Percentiles rank a stretch among this genome's conserved stretches.
Conservation (phyloP, 768 basidiomycete genomes). For the Saitozyma podzolica region DNA sequence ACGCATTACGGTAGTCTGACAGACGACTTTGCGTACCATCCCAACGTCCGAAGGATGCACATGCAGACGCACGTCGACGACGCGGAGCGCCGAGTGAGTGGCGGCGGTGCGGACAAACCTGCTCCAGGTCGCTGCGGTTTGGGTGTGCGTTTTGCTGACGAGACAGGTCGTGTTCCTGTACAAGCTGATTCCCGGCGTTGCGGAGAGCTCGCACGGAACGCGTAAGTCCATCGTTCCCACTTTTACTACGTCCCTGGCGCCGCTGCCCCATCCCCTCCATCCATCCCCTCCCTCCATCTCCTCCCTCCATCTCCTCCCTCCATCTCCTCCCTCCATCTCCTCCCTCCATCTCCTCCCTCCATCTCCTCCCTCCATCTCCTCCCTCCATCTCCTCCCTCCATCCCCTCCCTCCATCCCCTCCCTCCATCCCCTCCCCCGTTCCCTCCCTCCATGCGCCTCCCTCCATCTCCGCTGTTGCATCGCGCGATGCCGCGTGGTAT, state of each 20-base stretch:
- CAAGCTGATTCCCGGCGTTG: constrained; percentile 67
- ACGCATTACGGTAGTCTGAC: constrained; percentile 96
- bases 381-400: too few relatives aligned
- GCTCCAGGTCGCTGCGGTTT: constrained; percentile 67
- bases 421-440: too few relatives aligned
- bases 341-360: too few relatives aligned
- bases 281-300: too few relatives aligned
- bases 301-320: too few relatives aligned
- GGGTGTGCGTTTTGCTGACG: constrained; percentile 26
- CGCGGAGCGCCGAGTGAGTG: constrained; percentile 52
- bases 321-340: too few relatives aligned
- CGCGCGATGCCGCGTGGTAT: too few relatives aligned
- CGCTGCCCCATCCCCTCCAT: too few relatives aligned
- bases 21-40: constrained; percentile 87
- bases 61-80: constrained; percentile 95
- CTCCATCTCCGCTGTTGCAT: too few relatives aligned
- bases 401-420: too few relatives aligned
- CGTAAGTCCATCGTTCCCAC: constrained; percentile 26
- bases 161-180: constrained; percentile 85
- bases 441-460: too few relatives aligned
- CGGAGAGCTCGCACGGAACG: constrained; percentile 51
- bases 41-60: constrained; percentile 90
- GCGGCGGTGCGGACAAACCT: background rate
- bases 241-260: constrained; percentile 65
- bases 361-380: too few relatives aligned